phyloP scores from a whole-genome alignment of 2,329 filamentous ascomycete species.

The Kalmusia sp. region DNA sequence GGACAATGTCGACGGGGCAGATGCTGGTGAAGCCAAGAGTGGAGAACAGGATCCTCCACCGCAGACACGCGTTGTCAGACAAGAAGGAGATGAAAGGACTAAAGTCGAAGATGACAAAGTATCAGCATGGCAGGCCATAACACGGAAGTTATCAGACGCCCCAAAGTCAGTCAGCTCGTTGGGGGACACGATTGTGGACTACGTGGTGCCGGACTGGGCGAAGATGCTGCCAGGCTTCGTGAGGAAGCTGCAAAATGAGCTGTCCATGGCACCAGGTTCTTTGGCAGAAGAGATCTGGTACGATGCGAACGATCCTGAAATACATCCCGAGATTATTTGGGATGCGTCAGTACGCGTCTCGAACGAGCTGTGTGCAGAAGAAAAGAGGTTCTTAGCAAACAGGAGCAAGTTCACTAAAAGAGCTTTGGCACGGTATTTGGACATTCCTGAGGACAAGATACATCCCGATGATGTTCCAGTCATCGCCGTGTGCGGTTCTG shows the following conservation, averaged over 20 bases:
- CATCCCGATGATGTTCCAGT: slow-evolving; percentile 90
- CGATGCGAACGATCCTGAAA: slow-evolving; percentile 82
- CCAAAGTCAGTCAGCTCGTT: slow-evolving; percentile 45
- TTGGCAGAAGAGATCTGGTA: slow-evolving; percentile 92
- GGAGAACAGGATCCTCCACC: slow-evolving; percentile 43
- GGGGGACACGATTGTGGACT: slow-evolving; percentile 66
- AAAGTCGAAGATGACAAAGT: slow-evolving; percentile 19
- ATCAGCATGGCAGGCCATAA: slow-evolving; percentile 44
- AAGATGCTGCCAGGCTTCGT: slow-evolving; percentile 77
- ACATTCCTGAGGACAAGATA: slow-evolving; percentile 78
- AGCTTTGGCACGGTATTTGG: slow-evolving; percentile 83
- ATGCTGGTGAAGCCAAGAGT: slow-evolving; percentile 17
- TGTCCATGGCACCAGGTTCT: slow-evolving; percentile 86
- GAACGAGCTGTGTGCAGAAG: slow-evolving; percentile 79
- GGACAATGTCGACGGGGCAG: slow-evolving; percentile 17
- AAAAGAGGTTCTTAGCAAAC: slow-evolving; percentile 74
- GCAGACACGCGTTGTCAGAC: slow-evolving; percentile 39
- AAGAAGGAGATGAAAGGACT: slow-evolving; percentile 28
- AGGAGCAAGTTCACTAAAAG: slow-evolving; percentile 72
- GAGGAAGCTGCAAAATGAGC: slow-evolving; percentile 83
- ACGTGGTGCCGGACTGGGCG: slow-evolving; percentile 84
- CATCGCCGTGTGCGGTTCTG: slow-evolving; percentile 94
- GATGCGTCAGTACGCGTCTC: slow-evolving; percentile 85
- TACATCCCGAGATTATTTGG: slow-evolving; percentile 87
- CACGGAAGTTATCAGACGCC: slow-evolving; percentile 35